Evolutionary conservation across 345 rosid genomes (phyloP).

Genomic region (Gossypium ekmanianum): DNA sequence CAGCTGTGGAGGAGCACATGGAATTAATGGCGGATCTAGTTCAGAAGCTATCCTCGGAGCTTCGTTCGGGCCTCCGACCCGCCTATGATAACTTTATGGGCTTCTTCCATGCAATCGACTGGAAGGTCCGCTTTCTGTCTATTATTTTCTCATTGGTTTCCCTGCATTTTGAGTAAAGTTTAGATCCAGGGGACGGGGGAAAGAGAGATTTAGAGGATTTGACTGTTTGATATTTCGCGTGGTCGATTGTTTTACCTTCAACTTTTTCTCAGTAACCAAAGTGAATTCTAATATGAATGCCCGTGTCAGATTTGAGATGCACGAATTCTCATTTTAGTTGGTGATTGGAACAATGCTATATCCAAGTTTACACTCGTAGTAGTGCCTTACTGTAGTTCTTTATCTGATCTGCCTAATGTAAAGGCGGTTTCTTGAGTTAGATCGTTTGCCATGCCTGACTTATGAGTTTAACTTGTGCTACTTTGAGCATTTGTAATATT

Average conservation of each 20-base stretch:
- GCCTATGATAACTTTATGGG: constrained; percentile 78
- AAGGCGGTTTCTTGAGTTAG: neutral
- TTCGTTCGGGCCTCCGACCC: constrained; percentile 71
- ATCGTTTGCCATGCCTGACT: neutral
- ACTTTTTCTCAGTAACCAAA: neutral
- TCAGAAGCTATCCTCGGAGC: constrained; percentile 73
- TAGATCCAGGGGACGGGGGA: neutral
- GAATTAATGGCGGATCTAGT: constrained; percentile 82
- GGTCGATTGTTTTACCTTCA: neutral
- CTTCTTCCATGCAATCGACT: constrained; percentile 82
- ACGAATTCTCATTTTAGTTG: neutral
- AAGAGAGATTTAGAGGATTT: too few species aligned
- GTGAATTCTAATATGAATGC: neutral
- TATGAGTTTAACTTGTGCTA: neutral
- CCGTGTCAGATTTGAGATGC: neutral
- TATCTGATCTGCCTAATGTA: neutral
- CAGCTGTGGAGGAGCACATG: constrained; percentile 71
- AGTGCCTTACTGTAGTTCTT: neutral
- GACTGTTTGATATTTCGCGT: neutral
- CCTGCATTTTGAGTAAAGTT: neutral
- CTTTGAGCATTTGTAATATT: neutral
- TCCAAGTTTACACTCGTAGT: neutral
- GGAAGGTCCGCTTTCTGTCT: constrained; percentile 54
- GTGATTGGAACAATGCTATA: neutral
- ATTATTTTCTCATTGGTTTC: neutral